Evolutionary conservation across 1,284 basidiomycete genomes (phyloP).

Genomic region (Neolentinus lepideus): DNA sequence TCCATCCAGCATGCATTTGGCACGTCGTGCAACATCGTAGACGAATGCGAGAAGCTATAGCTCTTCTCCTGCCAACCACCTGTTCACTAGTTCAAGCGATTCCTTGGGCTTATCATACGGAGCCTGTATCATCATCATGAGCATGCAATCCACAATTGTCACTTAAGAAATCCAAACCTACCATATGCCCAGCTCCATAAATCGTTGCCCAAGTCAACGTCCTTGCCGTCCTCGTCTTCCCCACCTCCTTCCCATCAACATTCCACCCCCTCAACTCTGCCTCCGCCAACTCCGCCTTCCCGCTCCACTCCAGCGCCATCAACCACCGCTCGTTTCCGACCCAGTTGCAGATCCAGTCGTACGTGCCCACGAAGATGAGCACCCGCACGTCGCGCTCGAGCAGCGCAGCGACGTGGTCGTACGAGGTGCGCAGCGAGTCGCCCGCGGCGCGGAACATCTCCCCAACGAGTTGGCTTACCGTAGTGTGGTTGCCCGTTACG

Average conservation of each 20-base stretch:
- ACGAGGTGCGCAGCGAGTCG: conserved; percentile 23
- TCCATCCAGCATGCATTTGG: too few species aligned
- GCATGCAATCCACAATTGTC: not conserved
- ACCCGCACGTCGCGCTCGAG: conserved; percentile 64
- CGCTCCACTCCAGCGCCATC: conserved; percentile 48
- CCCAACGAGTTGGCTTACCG: too few species aligned
- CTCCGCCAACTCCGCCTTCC: conserved; percentile 38
- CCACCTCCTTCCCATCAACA: conserved; percentile 38
- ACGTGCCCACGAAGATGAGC: conserved; percentile 64
- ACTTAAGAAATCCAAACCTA: conserved; percentile 18
- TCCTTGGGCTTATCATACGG: conserved; percentile 58
- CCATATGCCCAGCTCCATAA: conserved; percentile 54
- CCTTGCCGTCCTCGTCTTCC: conserved; percentile 43
- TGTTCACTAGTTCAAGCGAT: conserved; percentile 41
- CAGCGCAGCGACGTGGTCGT: conserved; percentile 52
- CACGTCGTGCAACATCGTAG: too few species aligned
- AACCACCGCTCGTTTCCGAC: conserved; percentile 59
- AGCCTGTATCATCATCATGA: conserved; percentile 26
- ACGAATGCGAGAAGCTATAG: too few species aligned
- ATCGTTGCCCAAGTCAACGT: conserved; percentile 55
- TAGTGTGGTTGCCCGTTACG: conserved; percentile 33
- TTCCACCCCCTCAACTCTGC: conserved; percentile 45
- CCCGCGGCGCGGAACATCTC: conserved; percentile 33
- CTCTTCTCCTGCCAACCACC: conserved; percentile 31
- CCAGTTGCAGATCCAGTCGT: conserved; percentile 68